Conservation (phyloP, 192 early-diverging fungal species). For the Entomortierella chlamydospora region DNA sequence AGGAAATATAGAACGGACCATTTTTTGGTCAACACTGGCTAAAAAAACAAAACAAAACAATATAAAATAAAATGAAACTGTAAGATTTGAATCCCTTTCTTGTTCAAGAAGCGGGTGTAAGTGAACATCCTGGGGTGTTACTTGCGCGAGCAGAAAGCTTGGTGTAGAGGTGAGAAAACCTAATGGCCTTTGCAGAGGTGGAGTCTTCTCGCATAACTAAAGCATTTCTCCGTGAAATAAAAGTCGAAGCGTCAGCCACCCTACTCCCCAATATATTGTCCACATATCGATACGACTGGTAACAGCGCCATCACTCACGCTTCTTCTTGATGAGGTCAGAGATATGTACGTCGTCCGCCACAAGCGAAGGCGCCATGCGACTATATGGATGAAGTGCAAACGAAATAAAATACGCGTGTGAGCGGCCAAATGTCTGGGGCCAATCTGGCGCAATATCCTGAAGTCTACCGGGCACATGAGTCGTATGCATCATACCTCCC, state of each 20-base stretch:
- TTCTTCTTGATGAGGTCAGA: conserved; percentile 73
- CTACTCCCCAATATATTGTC: too few relatives aligned
- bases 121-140: neutral
- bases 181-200: conserved; percentile 62
- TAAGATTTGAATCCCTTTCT: neutral
- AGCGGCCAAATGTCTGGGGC: too few relatives aligned
- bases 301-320: too few relatives aligned
- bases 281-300: too few relatives aligned
- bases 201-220: conserved; percentile 66
- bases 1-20: conserved; percentile 71
- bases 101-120: too few relatives aligned
- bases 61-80: neutral
- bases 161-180: conserved; percentile 70
- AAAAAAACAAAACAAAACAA: too few relatives aligned
- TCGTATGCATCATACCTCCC: conserved; percentile 34
- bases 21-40: conserved; percentile 64
- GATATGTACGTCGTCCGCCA: conserved; percentile 67
- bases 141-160: conserved; percentile 64
- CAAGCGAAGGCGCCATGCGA: conserved; percentile 64
- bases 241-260: neutral
- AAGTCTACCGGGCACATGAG: too few relatives aligned
- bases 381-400: conserved; percentile 24
- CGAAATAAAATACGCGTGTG: too few relatives aligned
- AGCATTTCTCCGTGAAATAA: neutral
- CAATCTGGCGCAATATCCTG: too few relatives aligned